Conservation (phyloP, 2,329 filamentous ascomycete species). For the Aspergillus felis region DNA sequence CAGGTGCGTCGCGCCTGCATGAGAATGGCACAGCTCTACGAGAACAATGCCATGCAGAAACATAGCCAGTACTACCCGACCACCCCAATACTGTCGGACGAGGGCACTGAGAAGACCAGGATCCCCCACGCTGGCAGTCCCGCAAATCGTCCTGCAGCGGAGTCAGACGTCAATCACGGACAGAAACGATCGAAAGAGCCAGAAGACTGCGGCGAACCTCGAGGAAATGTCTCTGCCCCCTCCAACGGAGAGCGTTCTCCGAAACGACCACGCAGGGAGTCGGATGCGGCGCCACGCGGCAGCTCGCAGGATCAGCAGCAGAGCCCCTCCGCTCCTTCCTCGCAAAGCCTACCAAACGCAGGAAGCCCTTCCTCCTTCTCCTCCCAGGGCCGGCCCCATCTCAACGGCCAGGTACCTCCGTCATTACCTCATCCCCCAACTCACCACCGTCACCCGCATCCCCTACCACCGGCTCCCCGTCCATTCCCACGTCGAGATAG, state of each 20-base stretch:
- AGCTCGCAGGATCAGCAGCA: conserved; percentile 3
- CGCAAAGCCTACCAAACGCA: conserved; percentile 5
- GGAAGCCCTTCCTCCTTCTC: conserved; percentile 4
- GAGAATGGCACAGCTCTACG: conserved; percentile 61
- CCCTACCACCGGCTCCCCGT: conserved; percentile 14
- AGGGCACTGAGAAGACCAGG: conserved; percentile 36
- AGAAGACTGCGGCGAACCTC: conserved; percentile 15
- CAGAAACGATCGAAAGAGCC: conserved; percentile 40
- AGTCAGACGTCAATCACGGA: conserved; percentile 23
- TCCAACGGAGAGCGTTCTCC: conserved; percentile 31
- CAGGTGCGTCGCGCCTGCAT: conserved; percentile 71
- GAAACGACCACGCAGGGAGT: conserved; percentile 34
- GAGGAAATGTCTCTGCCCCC: conserved; percentile 6
- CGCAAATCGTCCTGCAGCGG: conserved; percentile 10
- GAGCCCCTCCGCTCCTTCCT: conserved; percentile 9
- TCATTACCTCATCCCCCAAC: conserved; percentile 10
- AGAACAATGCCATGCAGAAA: conserved; percentile 41
- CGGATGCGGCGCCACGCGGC: conserved; percentile 13
- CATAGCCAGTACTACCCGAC: conserved; percentile 43
- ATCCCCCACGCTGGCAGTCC: conserved; percentile 28
- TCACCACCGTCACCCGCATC: conserved; percentile 19
- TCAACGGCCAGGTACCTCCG: conserved; percentile 16
- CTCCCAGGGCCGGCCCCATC: conserved; percentile 10
- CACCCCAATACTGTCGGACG: conserved; percentile 30
- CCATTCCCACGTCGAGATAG: conserved; percentile 14